A percentile compares a stretch with the other conserved stretches of the same genome.
These are phyloP conservation scores for Ogataea trehalophila DNA, from an alignment of 805 yeast species.

Conservation along the genomic window DNA sequence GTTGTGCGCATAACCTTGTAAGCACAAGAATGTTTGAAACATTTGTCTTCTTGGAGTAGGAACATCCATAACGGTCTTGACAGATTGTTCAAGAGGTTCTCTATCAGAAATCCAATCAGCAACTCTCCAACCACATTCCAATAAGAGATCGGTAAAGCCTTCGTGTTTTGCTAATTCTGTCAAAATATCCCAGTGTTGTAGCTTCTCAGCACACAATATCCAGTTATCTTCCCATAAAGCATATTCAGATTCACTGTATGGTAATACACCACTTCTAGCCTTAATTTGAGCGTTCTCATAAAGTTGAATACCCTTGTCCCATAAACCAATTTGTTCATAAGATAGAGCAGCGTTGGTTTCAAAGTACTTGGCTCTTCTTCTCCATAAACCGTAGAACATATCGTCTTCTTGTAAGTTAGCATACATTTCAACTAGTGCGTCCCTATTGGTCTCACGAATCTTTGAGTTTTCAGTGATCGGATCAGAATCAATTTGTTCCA, in stretches of 20 bases:
- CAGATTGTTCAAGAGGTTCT: conserved; percentile 90
- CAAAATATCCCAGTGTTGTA: conserved; percentile 96
- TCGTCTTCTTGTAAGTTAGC: conserved; percentile 89
- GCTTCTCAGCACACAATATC: conserved; percentile 94
- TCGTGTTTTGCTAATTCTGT: conserved; percentile 97
- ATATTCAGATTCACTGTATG: conserved; percentile 93
- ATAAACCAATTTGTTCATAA: conserved; percentile 89
- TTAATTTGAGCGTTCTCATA: conserved; percentile 96
- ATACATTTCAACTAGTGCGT: conserved; percentile 86
- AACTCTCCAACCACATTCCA: conserved; percentile 99
- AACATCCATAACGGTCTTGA: conserved; percentile 95
- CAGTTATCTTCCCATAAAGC: conserved; percentile 98
- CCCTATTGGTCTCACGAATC: conserved; percentile 80
- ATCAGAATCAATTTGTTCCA: conserved; percentile 59
- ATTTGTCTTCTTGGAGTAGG: conserved; percentile 97
- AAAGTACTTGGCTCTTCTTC: conserved; percentile 89
- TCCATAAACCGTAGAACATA: conserved; percentile 97
- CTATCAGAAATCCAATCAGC: conserved; percentile 97
- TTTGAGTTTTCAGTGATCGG: conserved; percentile 55
- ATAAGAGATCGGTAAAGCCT: conserved; percentile 87
- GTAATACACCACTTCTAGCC: conserved; percentile 91
- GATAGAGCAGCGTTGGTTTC: conserved; percentile 92
- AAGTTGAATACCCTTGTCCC: conserved; percentile 90
- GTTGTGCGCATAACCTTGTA: conserved; percentile 92
- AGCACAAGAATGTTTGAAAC: conserved; percentile 87